A percentile compares a stretch with the other conserved stretches of the same genome.
phyloP scores from a whole-genome alignment of 2,329 filamentous ascomycete genomes.

The Trichoderma endophyticum region DNA sequence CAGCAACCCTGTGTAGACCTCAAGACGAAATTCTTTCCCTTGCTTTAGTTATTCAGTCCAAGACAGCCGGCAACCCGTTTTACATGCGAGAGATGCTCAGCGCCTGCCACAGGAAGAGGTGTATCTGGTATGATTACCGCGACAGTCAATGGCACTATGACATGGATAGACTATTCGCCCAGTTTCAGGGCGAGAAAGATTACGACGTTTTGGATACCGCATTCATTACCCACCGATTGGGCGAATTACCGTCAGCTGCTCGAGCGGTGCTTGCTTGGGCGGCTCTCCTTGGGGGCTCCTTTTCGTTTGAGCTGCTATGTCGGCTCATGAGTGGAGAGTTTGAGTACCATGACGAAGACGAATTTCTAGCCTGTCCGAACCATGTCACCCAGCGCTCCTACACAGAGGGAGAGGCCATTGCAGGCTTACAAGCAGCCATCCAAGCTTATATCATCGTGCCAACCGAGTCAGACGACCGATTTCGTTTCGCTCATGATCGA shows the following conservation, averaged over 20 bases:
- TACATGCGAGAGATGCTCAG: conserved; percentile 90
- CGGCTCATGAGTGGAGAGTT: conserved; percentile 74
- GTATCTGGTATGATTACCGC: conserved; percentile 87
- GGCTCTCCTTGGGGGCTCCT: conserved; percentile 74
- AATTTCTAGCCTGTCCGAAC: background rate
- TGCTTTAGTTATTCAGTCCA: conserved; percentile 81
- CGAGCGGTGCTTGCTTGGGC: conserved; percentile 83
- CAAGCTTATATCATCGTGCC: conserved; percentile 77
- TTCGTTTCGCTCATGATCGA: conserved; percentile 84
- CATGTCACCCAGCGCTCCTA: conserved; percentile 33
- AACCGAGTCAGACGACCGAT: conserved; percentile 80
- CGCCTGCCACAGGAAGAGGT: conserved; percentile 79
- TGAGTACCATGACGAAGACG: conserved; percentile 45
- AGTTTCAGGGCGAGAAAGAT: conserved; percentile 76
- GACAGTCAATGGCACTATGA: conserved; percentile 81
- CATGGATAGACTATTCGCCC: conserved; percentile 78
- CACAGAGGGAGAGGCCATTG: conserved; percentile 65
- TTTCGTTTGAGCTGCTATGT: conserved; percentile 79
- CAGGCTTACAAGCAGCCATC: conserved; percentile 77
- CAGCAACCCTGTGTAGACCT: conserved; percentile 72
- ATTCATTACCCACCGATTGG: conserved; percentile 75
- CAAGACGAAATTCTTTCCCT: conserved; percentile 72
- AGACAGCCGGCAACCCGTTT: conserved; percentile 84
- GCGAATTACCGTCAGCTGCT: conserved; percentile 71
- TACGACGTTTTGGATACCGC: conserved; percentile 77